Conservation (phyloP, 495 filamentous ascomycete genomes). For the Penicillium riverlandense region DNA sequence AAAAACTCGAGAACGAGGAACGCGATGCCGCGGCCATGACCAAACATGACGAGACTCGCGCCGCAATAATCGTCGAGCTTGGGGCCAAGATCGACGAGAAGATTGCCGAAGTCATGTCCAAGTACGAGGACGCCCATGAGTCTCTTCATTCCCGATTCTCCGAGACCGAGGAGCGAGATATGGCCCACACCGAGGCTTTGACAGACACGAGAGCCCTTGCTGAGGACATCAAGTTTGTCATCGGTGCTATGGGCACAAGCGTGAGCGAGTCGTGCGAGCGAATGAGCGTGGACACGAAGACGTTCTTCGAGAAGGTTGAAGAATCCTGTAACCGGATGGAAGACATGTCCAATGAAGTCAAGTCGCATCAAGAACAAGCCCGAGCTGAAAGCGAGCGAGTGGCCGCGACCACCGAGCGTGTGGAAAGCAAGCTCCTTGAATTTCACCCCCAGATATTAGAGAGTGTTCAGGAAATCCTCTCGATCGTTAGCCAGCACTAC, state of each 20-base stretch:
- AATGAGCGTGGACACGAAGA: constrained; percentile 75
- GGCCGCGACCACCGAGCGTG: constrained; percentile 60
- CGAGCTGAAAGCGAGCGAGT: constrained; percentile 68
- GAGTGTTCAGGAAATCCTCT: constrained; percentile 74
- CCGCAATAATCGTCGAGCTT: constrained; percentile 49
- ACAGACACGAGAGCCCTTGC: constrained; percentile 67
- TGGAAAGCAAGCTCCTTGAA: constrained; percentile 69
- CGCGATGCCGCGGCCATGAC: constrained; percentile 64
- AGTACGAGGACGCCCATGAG: constrained; percentile 74
- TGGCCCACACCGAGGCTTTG: constrained; percentile 60
- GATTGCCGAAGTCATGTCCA: constrained; percentile 66
- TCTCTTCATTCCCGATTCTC: constrained; percentile 62
- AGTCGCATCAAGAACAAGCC: constrained; percentile 69
- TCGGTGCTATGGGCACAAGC: constrained; percentile 76
- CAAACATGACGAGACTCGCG: constrained; percentile 56
- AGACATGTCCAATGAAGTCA: constrained; percentile 62
- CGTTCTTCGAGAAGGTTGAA: constrained; percentile 71
- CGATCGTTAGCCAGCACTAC: constrained; percentile 72
- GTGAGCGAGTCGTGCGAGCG: constrained; percentile 80
- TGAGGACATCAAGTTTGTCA: constrained; percentile 75
- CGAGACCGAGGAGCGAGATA: constrained; percentile 57
- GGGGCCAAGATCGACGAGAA: constrained; percentile 68
- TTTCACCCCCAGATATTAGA: constrained; percentile 81
- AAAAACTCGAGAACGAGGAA: constrained; percentile 69
- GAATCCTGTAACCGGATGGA: constrained; percentile 71